Evolutionary conservation across 225 moss, liverwort and hornwort species (phyloP), one percentile per base, ranked within the genome.

Genomic region (Polytrichum formosum): DNA sequence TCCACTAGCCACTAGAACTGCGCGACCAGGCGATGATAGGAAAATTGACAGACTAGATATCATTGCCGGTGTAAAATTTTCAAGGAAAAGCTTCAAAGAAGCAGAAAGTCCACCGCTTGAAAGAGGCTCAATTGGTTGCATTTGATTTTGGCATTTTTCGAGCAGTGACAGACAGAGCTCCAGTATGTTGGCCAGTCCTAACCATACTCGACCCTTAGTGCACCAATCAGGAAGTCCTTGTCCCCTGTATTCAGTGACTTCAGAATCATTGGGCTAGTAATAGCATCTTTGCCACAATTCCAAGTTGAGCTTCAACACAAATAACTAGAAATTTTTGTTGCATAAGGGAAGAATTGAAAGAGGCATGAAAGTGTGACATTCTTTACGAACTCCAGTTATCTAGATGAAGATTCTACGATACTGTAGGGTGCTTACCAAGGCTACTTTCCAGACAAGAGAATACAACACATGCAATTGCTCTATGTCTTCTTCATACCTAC

Each of bases 191-290:
- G 90, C 84, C 56, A 94, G 79, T 61, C 85, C 88, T 72, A 75
- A 61, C 92, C 88, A 90, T 30, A 94, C 68, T 78, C 77, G 82
- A 71, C 98, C 98, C 65, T 80, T 84, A 65, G 83, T 78, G 72
- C 79, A 82, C 98, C 98, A 98, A 63, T 91, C 92, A 69, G 80
- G 79, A 75, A 89, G 84, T 22, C 82, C 76, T 68, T 90, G 93
- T 53, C 86, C 88, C 85, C 96, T 93, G 83, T 20, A 77, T 70
- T 61, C 67, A 76, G 21, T 61, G 73, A 55, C 21, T 37, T 37
- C 13, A 10, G 37, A 37, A 37, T 37, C 37, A 37, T 10, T 37
- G 13, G 10, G 10, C 37, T 37, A 37, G 10, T 37, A 37, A 10
- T 10, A 37, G 37, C 37, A 37, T 37, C 37, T 37, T 37, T 37